Conservation (phyloP, 805 yeast species). For the Kluyveromyces aestuarii region DNA sequence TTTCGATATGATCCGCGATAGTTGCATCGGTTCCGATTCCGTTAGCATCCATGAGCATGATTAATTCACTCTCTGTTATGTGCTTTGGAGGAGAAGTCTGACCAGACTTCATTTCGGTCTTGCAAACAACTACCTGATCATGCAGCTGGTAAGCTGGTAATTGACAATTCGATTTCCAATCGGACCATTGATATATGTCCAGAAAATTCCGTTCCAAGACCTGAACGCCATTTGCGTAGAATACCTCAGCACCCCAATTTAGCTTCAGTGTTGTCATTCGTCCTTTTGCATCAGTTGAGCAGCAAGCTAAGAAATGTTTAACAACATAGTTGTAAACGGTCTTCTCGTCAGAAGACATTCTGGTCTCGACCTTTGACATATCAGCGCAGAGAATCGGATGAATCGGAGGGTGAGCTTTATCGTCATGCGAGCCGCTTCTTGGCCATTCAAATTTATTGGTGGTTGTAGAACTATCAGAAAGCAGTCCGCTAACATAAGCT, state of each 20-base stretch:
- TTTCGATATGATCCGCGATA: constrained; percentile 93
- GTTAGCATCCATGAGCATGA: constrained; percentile 89
- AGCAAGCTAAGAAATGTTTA: constrained; percentile 81
- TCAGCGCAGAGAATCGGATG: constrained; percentile 54
- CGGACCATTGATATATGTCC: constrained; percentile 68
- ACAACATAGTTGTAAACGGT: constrained; percentile 81
- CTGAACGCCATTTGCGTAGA: constrained; percentile 62
- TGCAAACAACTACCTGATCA: constrained; percentile 46
- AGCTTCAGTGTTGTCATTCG: constrained; percentile 49
- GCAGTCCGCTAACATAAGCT: constrained; percentile 40
- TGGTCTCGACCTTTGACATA: constrained; percentile 11
- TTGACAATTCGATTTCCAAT: constrained; percentile 61
- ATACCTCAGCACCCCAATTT: constrained; percentile 72
- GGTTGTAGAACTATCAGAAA: constrained; percentile 12
- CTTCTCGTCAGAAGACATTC: constrained; percentile 34
- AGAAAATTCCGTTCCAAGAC: constrained; percentile 70
- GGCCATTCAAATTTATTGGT: constrained; percentile 52
- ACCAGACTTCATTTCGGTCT: constrained; percentile 60
- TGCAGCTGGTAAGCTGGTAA: constrained; percentile 56
- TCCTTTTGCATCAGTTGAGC: constrained; percentile 87
- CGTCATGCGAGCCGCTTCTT: constrained; percentile 74
- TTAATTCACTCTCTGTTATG: constrained; percentile 86
- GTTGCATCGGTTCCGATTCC: constrained; percentile 99
- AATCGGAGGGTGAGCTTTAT: constrained; percentile 97
- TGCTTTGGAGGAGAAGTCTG: constrained; percentile 72